Conservation (phyloP, 441 rosid species). For the Geranium incanum region DNA sequence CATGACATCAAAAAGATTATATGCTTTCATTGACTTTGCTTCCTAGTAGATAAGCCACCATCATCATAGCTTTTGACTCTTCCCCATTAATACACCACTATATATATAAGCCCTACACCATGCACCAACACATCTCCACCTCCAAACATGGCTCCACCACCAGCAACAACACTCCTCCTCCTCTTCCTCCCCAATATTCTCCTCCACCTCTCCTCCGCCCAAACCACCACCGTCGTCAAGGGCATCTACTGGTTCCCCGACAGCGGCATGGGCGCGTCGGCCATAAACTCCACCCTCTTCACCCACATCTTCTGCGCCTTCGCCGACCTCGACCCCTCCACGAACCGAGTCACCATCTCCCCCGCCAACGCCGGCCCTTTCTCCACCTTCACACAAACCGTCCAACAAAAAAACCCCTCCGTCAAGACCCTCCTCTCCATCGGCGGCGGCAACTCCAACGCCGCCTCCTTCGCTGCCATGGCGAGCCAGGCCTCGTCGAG, state of each 20-base stretch:
- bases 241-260: constrained; percentile 36
- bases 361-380: constrained; percentile 23
- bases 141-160: constrained; percentile 16
- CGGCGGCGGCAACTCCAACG: constrained; percentile 29
- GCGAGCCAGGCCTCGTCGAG: constrained; percentile 26
- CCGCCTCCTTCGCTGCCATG: constrained; percentile 23
- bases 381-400: constrained; percentile 29
- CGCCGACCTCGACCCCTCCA: constrained; percentile 24
- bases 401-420: constrained; percentile 28
- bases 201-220: constrained; percentile 16
- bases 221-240: constrained; percentile 23
- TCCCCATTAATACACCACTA: not conserved
- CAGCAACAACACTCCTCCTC: constrained; percentile 7
- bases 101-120: not conserved
- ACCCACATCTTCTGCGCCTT: constrained; percentile 44
- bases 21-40: too few species aligned
- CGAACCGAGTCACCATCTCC: constrained; percentile 26
- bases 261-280: constrained; percentile 24
- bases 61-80: not conserved
- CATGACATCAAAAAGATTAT: too few species aligned
- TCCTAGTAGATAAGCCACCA: too few species aligned
- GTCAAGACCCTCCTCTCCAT: constrained; percentile 39
- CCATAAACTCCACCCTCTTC: constrained; percentile 35
- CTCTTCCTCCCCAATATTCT: constrained; percentile 3
- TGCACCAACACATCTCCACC: not conserved